Conservation (phyloP, 31 red algal genomes). For the Odonthalia washingtoniensis region DNA sequence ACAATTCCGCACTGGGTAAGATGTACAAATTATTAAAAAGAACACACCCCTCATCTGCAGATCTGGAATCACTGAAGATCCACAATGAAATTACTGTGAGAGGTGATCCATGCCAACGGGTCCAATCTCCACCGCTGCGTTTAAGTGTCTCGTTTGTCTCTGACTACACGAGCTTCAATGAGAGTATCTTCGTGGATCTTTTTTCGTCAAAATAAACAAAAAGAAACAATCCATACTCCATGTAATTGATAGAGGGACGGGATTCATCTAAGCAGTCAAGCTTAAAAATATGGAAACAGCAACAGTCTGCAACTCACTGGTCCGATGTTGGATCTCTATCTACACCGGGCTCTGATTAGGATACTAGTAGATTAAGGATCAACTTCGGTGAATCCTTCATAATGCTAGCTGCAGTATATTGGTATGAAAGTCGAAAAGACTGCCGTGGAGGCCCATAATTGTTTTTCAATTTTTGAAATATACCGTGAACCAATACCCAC, state of each 20-base stretch:
- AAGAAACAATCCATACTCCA: neutral
- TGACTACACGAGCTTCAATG: conserved; percentile 16
- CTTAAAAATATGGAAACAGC: neutral
- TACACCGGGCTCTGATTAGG: no score
- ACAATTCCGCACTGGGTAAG: conserved; percentile 6
- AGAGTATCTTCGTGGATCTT: conserved; percentile 4
- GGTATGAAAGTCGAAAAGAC: neutral
- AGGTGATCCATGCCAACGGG: no score
- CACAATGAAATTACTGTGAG: neutral
- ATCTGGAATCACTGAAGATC: neutral
- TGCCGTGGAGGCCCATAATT: neutral
- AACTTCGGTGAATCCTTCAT: no score
- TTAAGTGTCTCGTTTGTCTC: conserved; percentile 18
- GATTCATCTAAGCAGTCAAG: neutral
- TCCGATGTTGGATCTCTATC: conserved; percentile 13
- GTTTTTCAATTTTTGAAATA: no score
- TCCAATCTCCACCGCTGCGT: neutral
- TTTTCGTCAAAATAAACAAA: neutral
- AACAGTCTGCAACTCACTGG: neutral
- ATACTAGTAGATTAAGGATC: no score
- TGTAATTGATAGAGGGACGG: neutral
- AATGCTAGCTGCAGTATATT: no score
- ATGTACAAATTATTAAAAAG: conserved; percentile 27
- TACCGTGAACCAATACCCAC: no score
- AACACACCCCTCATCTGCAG: neutral